Evolutionary conservation across 1,139 yeast genomes (phyloP).

Genomic region (Debaryomyces sp.): DNA sequence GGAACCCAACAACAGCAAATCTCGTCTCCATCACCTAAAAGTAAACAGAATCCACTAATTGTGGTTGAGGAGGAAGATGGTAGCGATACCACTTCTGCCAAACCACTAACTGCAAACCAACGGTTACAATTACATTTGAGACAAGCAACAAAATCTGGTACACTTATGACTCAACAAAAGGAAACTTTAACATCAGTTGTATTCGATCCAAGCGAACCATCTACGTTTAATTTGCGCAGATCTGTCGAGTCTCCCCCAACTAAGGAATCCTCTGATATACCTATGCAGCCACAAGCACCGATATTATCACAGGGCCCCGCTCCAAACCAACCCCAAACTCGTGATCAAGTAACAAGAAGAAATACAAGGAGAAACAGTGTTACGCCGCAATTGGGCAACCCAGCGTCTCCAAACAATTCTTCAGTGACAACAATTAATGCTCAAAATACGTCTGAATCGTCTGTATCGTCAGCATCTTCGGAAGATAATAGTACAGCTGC

Average conservation of each 20-base stretch:
- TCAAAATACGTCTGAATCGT: constrained; percentile 6
- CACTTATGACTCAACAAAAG: constrained; percentile 42
- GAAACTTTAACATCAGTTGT: constrained; percentile 39
- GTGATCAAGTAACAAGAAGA: constrained; percentile 36
- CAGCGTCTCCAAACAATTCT: constrained; percentile 12
- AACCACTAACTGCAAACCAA: constrained; percentile 39
- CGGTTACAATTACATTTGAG: constrained; percentile 43
- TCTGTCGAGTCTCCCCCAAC: constrained; percentile 1
- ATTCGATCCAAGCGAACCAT: constrained; percentile 46
- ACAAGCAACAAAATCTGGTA: constrained; percentile 43
- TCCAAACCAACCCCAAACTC: constrained; percentile 14
- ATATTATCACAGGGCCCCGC: constrained; percentile 4
- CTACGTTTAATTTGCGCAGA: constrained; percentile 20
- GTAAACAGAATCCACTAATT: constrained; percentile 19
- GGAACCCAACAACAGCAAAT: not conserved
- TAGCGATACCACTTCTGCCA: constrained; percentile 8
- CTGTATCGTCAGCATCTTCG: constrained; percentile 12
- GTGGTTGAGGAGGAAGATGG: constrained; percentile 27
- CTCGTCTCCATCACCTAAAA: constrained; percentile 15
- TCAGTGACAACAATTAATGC: constrained; percentile 11
- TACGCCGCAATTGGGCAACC: constrained; percentile 15
- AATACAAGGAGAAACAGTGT: constrained; percentile 38
- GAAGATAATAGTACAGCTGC: constrained; percentile 9
- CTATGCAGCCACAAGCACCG: constrained; percentile 7
- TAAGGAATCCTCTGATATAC: constrained; percentile 9